A percentile compares a stretch with the other conserved stretches of the same genome.
phyloP scores from a whole-genome alignment of 768 basidiomycete species.

The Trametes coccinea region DNA sequence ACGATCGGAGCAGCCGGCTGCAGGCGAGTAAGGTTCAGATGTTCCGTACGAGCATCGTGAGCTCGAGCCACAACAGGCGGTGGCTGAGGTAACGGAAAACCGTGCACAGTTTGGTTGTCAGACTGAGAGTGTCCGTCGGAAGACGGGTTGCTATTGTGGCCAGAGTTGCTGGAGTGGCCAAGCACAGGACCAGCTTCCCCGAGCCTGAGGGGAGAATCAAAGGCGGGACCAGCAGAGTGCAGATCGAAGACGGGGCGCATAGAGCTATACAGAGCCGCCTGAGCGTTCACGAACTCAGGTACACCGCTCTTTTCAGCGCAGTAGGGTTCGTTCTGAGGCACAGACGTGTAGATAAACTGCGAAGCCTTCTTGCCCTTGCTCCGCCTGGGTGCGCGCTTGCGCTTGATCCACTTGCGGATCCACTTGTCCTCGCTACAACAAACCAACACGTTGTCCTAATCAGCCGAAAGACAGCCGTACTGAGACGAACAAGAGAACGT shows the following conservation, averaged over 20 bases:
- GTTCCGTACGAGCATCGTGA: neutral
- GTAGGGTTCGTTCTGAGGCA: neutral
- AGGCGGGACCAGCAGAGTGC: neutral
- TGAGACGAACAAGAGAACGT: conserved; percentile 5
- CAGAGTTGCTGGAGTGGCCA: neutral
- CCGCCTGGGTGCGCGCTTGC: conserved; percentile 12
- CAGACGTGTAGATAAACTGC: neutral
- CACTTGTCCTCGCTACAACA: conserved; percentile 22
- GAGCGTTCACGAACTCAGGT: neutral
- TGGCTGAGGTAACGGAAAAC: neutral
- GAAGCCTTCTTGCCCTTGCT: neutral
- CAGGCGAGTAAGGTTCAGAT: neutral
- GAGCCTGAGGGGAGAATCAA: neutral
- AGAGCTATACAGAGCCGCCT: neutral
- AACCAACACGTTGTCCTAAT: neutral
- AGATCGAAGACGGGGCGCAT: neutral
- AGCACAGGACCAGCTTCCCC: no score
- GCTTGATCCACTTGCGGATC: conserved; percentile 27
- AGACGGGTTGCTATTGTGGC: neutral
- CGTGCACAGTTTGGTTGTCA: neutral
- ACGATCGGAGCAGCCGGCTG: neutral
- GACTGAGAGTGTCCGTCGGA: neutral
- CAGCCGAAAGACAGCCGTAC: neutral
- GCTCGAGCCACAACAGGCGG: neutral
- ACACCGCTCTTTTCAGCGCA: neutral